These are phyloP conservation scores for Grigorovia transvaalensis DNA, from an alignment of 805 yeast genomes.

Conservation along the genomic window DNA sequence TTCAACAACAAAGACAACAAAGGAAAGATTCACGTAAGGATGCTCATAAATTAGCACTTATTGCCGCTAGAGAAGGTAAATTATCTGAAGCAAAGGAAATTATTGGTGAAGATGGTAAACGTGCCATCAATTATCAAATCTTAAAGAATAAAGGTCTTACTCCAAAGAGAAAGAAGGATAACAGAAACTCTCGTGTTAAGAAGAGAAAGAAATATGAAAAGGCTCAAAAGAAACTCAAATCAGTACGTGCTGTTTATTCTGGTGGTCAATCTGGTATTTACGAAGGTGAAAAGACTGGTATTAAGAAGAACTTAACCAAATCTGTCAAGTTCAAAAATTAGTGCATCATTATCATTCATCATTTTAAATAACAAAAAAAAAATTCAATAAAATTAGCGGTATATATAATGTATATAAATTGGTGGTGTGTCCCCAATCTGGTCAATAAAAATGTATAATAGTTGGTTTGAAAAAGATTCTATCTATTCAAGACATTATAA, in stretches of 20 bases:
- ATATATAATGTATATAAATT: too few relatives aligned
- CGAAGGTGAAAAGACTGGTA: conserved; percentile 94
- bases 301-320: conserved; percentile 84
- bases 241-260: conserved; percentile 82
- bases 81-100: conserved; percentile 57
- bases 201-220: conserved; percentile 94
- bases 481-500: not conserved
- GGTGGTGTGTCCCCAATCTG: not conserved
- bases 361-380: too few relatives aligned
- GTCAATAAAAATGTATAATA: not conserved
- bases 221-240: conserved; percentile 87
- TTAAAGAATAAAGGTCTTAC: conserved; percentile 94
- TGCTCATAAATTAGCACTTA: conserved; percentile 60
- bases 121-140: conserved; percentile 91
- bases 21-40: conserved; percentile 44
- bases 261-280: conserved; percentile 64
- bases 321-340: conserved; percentile 55
- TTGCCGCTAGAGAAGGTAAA: conserved; percentile 78
- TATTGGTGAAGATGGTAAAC: conserved; percentile 72
- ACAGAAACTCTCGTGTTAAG: conserved; percentile 92
- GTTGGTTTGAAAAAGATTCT: not conserved
- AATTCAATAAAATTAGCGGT: not conserved
- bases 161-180: conserved; percentile 84
- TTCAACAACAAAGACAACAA: conserved; percentile 38
- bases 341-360: too few relatives aligned